phyloP scores from a whole-genome alignment of 2,329 filamentous ascomycete species.

The Teratosphaeria pseudoeucalypti region DNA sequence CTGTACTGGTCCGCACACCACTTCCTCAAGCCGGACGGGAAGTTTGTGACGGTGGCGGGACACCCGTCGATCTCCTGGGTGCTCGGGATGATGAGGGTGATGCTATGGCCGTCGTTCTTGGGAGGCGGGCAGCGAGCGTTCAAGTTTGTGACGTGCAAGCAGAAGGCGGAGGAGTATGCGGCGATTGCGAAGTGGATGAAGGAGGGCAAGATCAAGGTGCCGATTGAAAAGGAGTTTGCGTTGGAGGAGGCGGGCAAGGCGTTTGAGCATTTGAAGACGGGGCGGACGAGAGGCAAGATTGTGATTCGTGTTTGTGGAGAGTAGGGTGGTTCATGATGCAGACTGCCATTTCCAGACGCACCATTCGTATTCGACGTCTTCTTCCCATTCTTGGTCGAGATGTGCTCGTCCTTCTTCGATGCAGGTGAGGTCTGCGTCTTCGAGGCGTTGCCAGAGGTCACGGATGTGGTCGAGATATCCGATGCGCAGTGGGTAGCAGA shows the following conservation, averaged over 20 bases:
- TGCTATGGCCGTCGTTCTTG: conserved; percentile 33
- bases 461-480: conserved; percentile 35
- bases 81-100: conserved; percentile 25
- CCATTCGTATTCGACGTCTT: conserved; percentile 30
- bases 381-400: conserved; percentile 25
- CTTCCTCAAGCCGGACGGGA: conserved; percentile 40
- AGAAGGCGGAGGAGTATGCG: conserved; percentile 35
- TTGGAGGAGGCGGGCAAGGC: conserved; percentile 49
- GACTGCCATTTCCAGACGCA: conserved; percentile 28
- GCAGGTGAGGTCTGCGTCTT: conserved; percentile 27
- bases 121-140: conserved; percentile 42
- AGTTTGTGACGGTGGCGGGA: conserved; percentile 44
- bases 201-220: conserved; percentile 47
- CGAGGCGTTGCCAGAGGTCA: conserved; percentile 31
- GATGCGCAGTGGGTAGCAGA: conserved; percentile 31
- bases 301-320: conserved; percentile 28
- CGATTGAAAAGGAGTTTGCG: conserved; percentile 46
- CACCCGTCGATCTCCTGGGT: conserved; percentile 17
- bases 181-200: conserved; percentile 46
- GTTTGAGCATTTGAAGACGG: conserved; percentile 48
- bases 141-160: conserved; percentile 28
- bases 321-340: background rate
- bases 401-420: conserved; percentile 24
- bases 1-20: conserved; percentile 45
- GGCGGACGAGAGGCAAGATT: conserved; percentile 49